phyloP scores from a whole-genome alignment of 345 rosid species.

The Turnera subulata region DNA sequence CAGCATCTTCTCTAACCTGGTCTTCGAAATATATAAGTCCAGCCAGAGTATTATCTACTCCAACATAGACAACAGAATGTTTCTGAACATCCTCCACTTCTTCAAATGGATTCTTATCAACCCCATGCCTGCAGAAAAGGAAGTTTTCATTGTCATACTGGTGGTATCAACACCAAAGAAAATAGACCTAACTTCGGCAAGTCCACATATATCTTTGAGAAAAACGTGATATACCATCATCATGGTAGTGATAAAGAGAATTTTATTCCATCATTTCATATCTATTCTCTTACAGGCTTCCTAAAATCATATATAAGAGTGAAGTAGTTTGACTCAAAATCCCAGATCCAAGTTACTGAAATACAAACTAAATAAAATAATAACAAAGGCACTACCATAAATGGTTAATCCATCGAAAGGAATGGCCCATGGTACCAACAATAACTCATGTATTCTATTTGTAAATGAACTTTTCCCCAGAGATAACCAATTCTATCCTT shows the following conservation, averaged over 20 bases:
- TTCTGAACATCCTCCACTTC: constrained; percentile 45
- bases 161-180: neutral
- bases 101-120: constrained; percentile 38
- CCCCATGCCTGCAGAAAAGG: constrained; percentile 62
- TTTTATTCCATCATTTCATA: neutral
- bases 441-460: neutral
- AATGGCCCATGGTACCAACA: neutral
- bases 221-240: neutral
- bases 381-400: neutral
- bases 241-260: neutral
- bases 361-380: neutral
- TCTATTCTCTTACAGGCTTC: too few species aligned
- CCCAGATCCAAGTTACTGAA: neutral
- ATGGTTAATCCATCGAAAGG: neutral
- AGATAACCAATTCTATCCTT: too few species aligned
- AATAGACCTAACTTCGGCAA: neutral
- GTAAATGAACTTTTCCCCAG: neutral
- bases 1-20: constrained; percentile 88
- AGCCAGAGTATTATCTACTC: constrained; percentile 67
- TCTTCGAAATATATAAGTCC: constrained; percentile 84
- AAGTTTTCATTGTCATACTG: neutral
- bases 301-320: neutral
- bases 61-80: constrained; percentile 81
- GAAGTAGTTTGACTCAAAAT: neutral
- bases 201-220: neutral